phyloP scores from a whole-genome alignment of 106 monocot genomes.

The Posidonia australis region DNA sequence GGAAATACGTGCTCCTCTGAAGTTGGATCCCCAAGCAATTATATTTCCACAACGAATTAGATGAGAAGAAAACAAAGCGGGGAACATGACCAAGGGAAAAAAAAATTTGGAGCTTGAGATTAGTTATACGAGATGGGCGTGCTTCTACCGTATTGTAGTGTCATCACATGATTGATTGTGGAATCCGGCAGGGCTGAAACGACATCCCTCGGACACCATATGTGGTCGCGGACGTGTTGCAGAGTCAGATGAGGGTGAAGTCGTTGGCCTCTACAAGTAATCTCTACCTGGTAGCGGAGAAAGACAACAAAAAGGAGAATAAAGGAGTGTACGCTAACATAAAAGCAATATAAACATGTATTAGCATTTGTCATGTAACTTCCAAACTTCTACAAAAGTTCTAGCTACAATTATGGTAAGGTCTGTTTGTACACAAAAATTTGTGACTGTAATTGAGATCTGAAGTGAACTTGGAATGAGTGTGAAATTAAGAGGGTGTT shows the following conservation, averaged over 20 bases:
- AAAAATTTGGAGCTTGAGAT: not conserved
- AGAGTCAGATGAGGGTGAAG: slow-evolving; percentile 49
- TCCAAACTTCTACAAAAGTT: too few species aligned
- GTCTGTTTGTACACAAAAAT: too few species aligned
- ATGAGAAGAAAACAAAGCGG: not conserved
- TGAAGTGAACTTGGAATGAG: too few species aligned
- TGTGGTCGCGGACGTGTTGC: slow-evolving; percentile 58
- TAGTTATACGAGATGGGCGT: not conserved
- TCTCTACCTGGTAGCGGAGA: slow-evolving; percentile 22
- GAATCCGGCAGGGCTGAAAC: slow-evolving; percentile 1
- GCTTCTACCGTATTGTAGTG: slow-evolving; percentile 23
- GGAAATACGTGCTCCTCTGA: not conserved
- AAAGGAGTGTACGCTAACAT: not conserved
- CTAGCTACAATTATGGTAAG: too few species aligned
- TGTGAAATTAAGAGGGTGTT: too few species aligned
- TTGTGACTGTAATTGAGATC: too few species aligned
- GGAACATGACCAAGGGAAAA: not conserved
- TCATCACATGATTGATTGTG: slow-evolving; percentile 20
- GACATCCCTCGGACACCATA: slow-evolving; percentile 24
- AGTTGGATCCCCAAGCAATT: not conserved
- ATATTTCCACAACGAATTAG: slow-evolving; percentile 5
- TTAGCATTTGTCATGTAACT: too few species aligned
- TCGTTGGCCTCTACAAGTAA: slow-evolving; percentile 60
- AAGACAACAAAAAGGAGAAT: not conserved
- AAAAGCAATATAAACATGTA: too few species aligned